Base-by-base conservation (phyloP, 1,284 basidiomycete species). In the Sanguinoderma infundibulare region DNA sequence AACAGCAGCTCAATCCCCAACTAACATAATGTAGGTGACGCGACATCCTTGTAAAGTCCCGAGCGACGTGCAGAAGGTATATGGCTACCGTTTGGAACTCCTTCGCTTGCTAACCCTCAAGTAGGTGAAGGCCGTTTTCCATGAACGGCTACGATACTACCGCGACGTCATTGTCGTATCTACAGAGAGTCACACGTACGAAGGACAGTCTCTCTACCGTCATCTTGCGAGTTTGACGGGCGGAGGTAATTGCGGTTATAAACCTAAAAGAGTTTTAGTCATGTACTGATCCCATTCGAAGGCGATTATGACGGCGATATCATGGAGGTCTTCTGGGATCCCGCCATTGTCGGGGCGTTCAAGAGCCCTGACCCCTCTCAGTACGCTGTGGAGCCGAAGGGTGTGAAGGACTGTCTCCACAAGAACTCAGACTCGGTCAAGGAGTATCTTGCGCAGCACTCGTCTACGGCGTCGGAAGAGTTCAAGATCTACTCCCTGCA, bases 281-380 rank as follows among this genome's bases (percentile, higher is more conserved):
- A n/a, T n/a, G n/a, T n/a, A n/a, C n/a, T n/a, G n/a, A n/a, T n/a
- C n/a, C n/a, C n/a, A n/a, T n/a, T n/a, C n/a, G n/a, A n/a, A 80
- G 79, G 80, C 26, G 81, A 83, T 56, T 83, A 81, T 61, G 81
- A 82, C 61, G 81, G 81, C 2, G 81, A 82, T 61, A 76, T 72
- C 0, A 73, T 77, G 30, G 66, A 74, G 32, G 76, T 75, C 0
- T 79, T 77, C 35, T 81, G 78, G 78, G 70, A 79, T 24, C 73
- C 73, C 2, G 58, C 60, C 2, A 74, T 90, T 5, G 85, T 90
- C 17, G 49, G 75, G 2, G 59, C 67, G 0, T 90, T 90, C 71
- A 69, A 60, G 15, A 83, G 84, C 64, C 83, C 87, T 0, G 72
- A 79, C 40, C 69, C 78, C 1, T 49, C 20, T 10, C 67, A 74